A percentile compares a stretch with the other conserved stretches of the same genome.
These are phyloP conservation scores for Colletotrichum horii DNA, from an alignment of 2,329 filamentous ascomycete species.

Conservation along the genomic window DNA sequence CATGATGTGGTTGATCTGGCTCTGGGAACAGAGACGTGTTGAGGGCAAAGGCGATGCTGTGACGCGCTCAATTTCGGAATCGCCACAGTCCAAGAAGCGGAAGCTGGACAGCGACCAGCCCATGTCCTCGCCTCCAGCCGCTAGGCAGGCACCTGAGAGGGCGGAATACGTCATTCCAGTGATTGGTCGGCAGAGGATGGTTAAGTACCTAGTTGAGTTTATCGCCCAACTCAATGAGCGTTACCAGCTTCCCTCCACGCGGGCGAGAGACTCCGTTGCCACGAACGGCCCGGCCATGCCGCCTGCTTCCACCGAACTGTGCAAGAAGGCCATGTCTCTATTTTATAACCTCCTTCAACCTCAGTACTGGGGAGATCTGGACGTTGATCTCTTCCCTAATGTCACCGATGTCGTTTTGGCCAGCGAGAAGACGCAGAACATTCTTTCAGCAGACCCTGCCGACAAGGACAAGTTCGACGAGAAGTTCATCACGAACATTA, in stretches of 20 bases:
- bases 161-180: constrained; percentile 72
- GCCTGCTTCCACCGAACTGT: constrained; percentile 73
- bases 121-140: constrained; percentile 59
- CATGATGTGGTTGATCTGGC: constrained; percentile 88
- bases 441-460: constrained; percentile 62
- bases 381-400: constrained; percentile 89
- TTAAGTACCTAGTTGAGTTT: constrained; percentile 95
- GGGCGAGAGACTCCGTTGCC: constrained; percentile 59
- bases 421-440: constrained; percentile 74
- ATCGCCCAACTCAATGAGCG: constrained; percentile 89
- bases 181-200: constrained; percentile 75
- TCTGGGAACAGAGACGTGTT: constrained; percentile 87
- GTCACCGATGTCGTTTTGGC: constrained; percentile 86
- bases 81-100: constrained; percentile 76
- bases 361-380: constrained; percentile 89
- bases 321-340: constrained; percentile 82
- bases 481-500: constrained; percentile 83
- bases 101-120: constrained; percentile 71
- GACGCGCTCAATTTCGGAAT: constrained; percentile 61
- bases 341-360: constrained; percentile 85
- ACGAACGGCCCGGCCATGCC: constrained; percentile 53
- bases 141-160: constrained; percentile 54
- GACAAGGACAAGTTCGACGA: constrained; percentile 80
- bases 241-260: constrained; percentile 76
- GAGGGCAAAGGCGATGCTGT: constrained; percentile 56